Conservation (phyloP, 164 flowering plant species). For the Nymphaea colorata region DNA sequence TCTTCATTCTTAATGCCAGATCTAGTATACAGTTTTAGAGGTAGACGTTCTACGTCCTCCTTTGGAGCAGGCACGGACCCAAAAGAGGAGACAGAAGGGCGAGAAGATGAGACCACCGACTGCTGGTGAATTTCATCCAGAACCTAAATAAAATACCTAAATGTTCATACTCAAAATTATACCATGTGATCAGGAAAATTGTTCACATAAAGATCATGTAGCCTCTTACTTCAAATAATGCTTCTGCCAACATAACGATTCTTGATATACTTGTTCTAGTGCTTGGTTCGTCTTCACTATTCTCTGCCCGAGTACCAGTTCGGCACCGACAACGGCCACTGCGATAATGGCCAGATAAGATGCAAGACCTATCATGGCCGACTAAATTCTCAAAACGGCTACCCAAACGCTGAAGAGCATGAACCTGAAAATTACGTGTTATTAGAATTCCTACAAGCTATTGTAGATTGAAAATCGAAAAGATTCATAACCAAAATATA, state of each 20-base stretch:
- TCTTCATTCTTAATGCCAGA: constrained; percentile 47
- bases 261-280: constrained; percentile 94
- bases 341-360: constrained; percentile 78
- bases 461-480: no score
- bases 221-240: constrained; percentile 73
- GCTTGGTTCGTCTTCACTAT: constrained; percentile 49
- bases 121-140: constrained; percentile 99
- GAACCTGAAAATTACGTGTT: constrained; percentile 37
- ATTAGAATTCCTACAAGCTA: background rate
- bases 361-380: constrained; percentile 85
- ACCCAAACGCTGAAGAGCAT: constrained; percentile 86
- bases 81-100: constrained; percentile 69
- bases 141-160: constrained; percentile 47
- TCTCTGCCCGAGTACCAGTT: constrained; percentile 24
- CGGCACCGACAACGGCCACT: constrained; percentile 74
- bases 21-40: constrained; percentile 45
- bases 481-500: background rate
- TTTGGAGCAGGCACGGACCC: constrained; percentile 94
- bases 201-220: background rate
- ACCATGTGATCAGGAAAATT: background rate
- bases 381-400: constrained; percentile 89
- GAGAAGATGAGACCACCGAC: constrained; percentile 81
- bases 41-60: constrained; percentile 82
- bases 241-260: constrained; percentile 95
- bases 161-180: background rate